Conservation (phyloP, 345 rosid genomes). For the Ricinus communis region DNA sequence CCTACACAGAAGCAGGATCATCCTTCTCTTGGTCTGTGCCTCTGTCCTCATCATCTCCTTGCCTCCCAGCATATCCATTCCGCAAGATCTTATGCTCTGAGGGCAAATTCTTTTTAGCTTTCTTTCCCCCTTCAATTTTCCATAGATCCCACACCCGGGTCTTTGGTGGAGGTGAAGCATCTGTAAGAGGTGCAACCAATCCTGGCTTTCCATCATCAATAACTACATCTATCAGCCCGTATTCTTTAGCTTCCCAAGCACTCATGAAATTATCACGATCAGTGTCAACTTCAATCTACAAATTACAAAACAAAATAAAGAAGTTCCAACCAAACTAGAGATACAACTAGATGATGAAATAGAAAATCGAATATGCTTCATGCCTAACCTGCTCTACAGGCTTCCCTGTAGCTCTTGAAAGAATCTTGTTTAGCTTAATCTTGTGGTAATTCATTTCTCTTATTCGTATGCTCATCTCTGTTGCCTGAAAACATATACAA, state of each 20-base stretch:
- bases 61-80: constrained; percentile 31
- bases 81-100: constrained; percentile 43
- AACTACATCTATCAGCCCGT: constrained; percentile 78
- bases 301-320: background rate
- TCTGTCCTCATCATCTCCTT: constrained; percentile 35
- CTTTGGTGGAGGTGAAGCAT: constrained; percentile 69
- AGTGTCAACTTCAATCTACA: constrained; percentile 75
- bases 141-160: constrained; percentile 65
- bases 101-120: constrained; percentile 58
- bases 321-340: constrained; percentile 1
- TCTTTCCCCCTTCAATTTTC: constrained; percentile 70
- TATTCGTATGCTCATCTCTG: constrained; percentile 64
- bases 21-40: constrained; percentile 20
- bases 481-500: constrained; percentile 53
- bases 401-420: constrained; percentile 78
- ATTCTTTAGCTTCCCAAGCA: constrained; percentile 95
- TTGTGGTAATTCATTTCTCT: constrained; percentile 82
- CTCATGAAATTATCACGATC: constrained; percentile 83
- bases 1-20: constrained; percentile 22
- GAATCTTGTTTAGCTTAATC: constrained; percentile 71
- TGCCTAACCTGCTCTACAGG: constrained; percentile 60
- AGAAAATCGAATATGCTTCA: background rate
- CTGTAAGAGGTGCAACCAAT: constrained; percentile 68
- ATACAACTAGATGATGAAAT: background rate
- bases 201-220: constrained; percentile 97